Conservation (phyloP, 768 basidiomycete genomes). For the Xanthoconium stramineum region DNA sequence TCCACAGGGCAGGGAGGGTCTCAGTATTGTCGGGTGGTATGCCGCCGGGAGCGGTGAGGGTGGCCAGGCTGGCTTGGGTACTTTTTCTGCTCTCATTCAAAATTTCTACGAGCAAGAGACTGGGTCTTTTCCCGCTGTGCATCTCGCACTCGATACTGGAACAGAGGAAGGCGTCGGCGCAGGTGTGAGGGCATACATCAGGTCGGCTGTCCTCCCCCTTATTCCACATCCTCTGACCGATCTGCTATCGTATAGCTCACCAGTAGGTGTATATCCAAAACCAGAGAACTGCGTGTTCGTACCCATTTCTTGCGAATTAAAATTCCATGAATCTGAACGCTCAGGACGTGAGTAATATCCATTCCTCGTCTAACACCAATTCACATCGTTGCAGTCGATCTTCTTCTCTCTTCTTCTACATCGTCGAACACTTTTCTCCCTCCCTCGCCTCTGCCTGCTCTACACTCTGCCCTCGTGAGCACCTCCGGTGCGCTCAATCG, state of each 20-base stretch:
- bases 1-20: constrained; percentile 48
- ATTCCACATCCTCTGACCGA: constrained; percentile 9
- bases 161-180: constrained; percentile 58
- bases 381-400: constrained; percentile 58
- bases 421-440: constrained; percentile 35
- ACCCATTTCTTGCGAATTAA: constrained; percentile 85
- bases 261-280: constrained; percentile 84
- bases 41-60: constrained; percentile 62
- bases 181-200: constrained; percentile 84
- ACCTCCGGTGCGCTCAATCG: constrained; percentile 81
- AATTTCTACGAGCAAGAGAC: constrained; percentile 97
- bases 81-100: constrained; percentile 95
- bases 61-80: constrained; percentile 59
- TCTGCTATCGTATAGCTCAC: constrained; percentile 51
- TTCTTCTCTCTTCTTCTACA: constrained; percentile 59
- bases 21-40: constrained; percentile 94
- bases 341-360: constrained; percentile 65
- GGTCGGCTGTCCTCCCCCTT: constrained; percentile 42
- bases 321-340: constrained; percentile 79
- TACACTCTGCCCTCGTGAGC: constrained; percentile 50
- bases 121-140: constrained; percentile 81
- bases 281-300: constrained; percentile 94
- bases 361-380: background rate
- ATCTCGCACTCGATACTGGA: constrained; percentile 87
- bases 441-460: constrained; percentile 57